Evolutionary conservation across 164 flowering plant genomes (phyloP), one percentile per base, ranked within the genome.

Genomic region (Chloranthus sessilifolius): DNA sequence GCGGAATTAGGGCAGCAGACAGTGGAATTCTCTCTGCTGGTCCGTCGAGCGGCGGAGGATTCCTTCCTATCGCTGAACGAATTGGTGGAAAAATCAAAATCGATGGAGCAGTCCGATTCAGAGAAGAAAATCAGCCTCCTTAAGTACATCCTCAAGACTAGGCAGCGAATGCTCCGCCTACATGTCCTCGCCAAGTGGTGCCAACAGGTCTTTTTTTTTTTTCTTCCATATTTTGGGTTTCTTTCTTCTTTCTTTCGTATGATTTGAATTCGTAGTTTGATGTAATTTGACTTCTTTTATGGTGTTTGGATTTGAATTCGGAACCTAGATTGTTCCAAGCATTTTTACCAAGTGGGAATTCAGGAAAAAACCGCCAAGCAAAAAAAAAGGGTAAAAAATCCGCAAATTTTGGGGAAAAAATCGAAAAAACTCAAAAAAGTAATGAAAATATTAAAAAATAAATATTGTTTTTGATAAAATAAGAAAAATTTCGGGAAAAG

Each of bases 161-260:
- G 89, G 62, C 99, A 92, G 69, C 95, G 99, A 11, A 84, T 92
- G 95, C 89, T 92, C 15, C 76, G 97, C 0, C 95, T 92, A 56
- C 79, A 81, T 67, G 92, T 86, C 51, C 88, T 89, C 20, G 78
- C 95, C 22, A 88, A 92, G 60, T 92, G 99, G 97, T 88, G 97
- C 48, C 85, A 81, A 50, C 99, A 88, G 91, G 99, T 88, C 21
- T 17, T 53, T 33, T 40, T 40, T 19, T 7, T 10, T 11, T 44
- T 23, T 31, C 11, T 30, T 30, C 8, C 1, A 2, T 11, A 16
- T 7, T 50, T 22, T 7, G 9, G 16, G 40, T 29, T 11, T 53
- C 15, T 39, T 30, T 5, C 23, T 31, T 15, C 12, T 43, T 23
- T 23, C 39, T 20, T 19, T 12, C 22, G 47, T 19, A 17, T 12